Evolutionary conservation across 2,329 filamentous ascomycete genomes (phyloP).

Genomic region (Colletotrichum tropicale): DNA sequence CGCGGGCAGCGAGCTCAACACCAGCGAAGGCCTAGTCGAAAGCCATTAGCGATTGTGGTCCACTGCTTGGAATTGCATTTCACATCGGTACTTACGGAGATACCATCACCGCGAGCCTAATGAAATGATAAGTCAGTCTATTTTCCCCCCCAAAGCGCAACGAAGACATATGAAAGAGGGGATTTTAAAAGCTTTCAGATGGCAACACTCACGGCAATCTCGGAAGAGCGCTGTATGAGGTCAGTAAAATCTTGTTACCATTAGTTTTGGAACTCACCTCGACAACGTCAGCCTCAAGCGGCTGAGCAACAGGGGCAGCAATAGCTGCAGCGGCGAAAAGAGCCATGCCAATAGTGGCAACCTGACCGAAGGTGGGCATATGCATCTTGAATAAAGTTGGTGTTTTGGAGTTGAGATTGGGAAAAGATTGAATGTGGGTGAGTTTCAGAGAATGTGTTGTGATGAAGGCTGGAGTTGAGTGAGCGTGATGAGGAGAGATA

Average conservation of each 20-base stretch:
- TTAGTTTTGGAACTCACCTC: not conserved
- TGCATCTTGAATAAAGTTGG: slow-evolving; percentile 1
- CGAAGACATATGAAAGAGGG: not conserved
- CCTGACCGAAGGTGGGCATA: slow-evolving; percentile 11
- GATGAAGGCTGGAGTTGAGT: not conserved
- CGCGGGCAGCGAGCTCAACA: not conserved
- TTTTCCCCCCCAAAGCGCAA: no score
- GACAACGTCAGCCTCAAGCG: not conserved
- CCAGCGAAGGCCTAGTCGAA: not conserved
- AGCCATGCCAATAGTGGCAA: slow-evolving; percentile 13
- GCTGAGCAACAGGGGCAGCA: slow-evolving; percentile 4
- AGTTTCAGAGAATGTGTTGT: not conserved
- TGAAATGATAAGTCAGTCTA: not conserved
- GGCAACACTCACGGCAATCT: not conserved
- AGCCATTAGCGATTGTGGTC: not conserved
- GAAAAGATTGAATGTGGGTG: not conserved
- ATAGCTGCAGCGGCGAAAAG: slow-evolving; percentile 7
- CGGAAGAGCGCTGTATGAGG: not conserved
- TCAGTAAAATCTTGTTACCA: not conserved
- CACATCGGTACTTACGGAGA: not conserved
- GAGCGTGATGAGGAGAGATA: not conserved
- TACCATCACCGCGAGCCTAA: not conserved
- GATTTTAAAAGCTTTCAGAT: no score
- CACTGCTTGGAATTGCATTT: not conserved
- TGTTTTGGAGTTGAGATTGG: not conserved